Evolutionary conservation across 192 early-diverging fungal genomes (phyloP).

Genomic region (Backusella parvicylindrica): DNA sequence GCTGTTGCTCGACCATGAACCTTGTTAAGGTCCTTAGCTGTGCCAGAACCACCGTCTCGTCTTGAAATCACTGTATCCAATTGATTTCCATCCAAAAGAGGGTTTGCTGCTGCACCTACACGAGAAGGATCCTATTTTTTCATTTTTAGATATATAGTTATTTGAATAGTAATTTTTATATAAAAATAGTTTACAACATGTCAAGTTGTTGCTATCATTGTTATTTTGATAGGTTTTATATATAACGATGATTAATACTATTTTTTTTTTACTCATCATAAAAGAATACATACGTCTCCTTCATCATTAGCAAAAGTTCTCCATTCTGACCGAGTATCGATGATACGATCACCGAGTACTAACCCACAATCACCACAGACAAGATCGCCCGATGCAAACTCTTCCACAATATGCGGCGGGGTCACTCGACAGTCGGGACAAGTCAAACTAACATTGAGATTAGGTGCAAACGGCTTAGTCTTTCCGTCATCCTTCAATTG

Average conservation of each 20-base stretch:
- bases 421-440: slow-evolving; percentile 79
- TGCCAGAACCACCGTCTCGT: slow-evolving; percentile 72
- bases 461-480: slow-evolving; percentile 22
- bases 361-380: slow-evolving; percentile 92
- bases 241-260: no score
- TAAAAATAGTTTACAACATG: no score
- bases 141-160: background rate
- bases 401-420: slow-evolving; percentile 85
- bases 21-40: slow-evolving; percentile 66
- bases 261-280: background rate
- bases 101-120: slow-evolving; percentile 81
- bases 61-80: slow-evolving; percentile 83
- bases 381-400: slow-evolving; percentile 85
- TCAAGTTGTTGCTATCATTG: no score
- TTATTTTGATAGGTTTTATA: no score
- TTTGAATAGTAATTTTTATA: background rate
- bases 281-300: slow-evolving; percentile 51
- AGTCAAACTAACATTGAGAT: slow-evolving; percentile 55
- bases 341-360: slow-evolving; percentile 83
- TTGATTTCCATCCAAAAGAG: slow-evolving; percentile 72
- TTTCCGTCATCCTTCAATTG: slow-evolving; percentile 1
- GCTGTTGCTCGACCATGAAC: slow-evolving; percentile 69
- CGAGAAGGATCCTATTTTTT: slow-evolving; percentile 69
- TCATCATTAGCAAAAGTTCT: slow-evolving; percentile 92
- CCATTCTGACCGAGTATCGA: slow-evolving; percentile 96